phyloP scores from a whole-genome alignment of 1,284 basidiomycete genomes.

The Vanrija pseudolonga region DNA sequence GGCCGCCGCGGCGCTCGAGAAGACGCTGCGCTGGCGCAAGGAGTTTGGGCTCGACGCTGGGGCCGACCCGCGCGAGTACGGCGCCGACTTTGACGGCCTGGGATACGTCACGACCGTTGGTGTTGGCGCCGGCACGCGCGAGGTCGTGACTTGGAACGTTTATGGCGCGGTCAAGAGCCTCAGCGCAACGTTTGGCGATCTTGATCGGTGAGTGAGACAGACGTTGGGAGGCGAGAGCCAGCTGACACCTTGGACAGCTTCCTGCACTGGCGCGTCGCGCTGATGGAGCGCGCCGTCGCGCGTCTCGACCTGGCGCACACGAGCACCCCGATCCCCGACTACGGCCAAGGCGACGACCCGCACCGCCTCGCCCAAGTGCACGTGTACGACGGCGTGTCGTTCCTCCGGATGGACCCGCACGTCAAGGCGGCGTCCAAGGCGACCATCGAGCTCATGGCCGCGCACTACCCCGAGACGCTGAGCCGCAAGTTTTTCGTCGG shows the following conservation, averaged over 20 bases:
- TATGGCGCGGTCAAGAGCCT: slow-evolving; percentile 26
- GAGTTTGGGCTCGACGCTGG: slow-evolving; percentile 19
- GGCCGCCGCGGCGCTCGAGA: slow-evolving; percentile 13
- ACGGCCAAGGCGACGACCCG: slow-evolving; percentile 15
- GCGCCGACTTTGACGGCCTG: slow-evolving; percentile 19
- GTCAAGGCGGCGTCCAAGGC: slow-evolving; percentile 26
- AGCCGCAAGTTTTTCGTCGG: slow-evolving; percentile 29
- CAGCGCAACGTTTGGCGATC: slow-evolving; percentile 24
- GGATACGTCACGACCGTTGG: slow-evolving; percentile 24
- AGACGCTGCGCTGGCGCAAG: slow-evolving; percentile 26
- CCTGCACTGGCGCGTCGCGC: slow-evolving; percentile 26
- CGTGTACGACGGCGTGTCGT: slow-evolving; percentile 26
- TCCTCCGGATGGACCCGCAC: slow-evolving; percentile 24
- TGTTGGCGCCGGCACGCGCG: slow-evolving; percentile 1
- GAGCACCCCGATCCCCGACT: slow-evolving; percentile 20
- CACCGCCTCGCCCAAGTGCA: slow-evolving; percentile 28
- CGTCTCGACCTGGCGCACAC: slow-evolving; percentile 20
- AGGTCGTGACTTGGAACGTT: slow-evolving; percentile 29
- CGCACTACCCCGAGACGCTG: slow-evolving; percentile 30
- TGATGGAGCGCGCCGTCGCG: slow-evolving; percentile 22
- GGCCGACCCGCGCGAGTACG: background rate
- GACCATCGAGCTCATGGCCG: slow-evolving; percentile 22
- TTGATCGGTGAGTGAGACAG: slow-evolving; percentile 15
- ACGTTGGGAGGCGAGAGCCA: background rate
- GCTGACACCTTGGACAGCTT: slow-evolving; percentile 11